Evolutionary conservation across 331 rosid species (phyloP), one percentile per base, ranked within the genome.

Genomic region (Malus hybrid): DNA sequence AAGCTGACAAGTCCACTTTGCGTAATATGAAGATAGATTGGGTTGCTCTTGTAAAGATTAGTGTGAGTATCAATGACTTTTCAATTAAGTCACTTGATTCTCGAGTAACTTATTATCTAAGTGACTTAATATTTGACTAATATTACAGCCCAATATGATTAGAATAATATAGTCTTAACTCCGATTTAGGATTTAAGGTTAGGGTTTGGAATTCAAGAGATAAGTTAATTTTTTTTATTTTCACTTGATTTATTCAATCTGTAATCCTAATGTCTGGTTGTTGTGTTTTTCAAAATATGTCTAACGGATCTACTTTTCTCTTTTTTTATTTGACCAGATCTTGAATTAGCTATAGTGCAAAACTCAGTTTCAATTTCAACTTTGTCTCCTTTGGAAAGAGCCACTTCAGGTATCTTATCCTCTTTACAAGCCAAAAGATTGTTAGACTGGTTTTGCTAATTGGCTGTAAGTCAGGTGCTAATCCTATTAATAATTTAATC

Each of bases 381-480:
- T 18, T 73, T 24, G 10, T 69, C 76, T 64, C 39, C n/a, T 82
- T 79, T 80, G 73, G 44, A 39, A 8, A 39, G 44, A 55, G 6
- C 50, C 78, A 77, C 81, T 67, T 77, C 14, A 77, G 81, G 89
- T 59, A 85, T 85, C 84, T 65, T 56, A 64, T 18, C 65, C 77
- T 67, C 71, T 78, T n/a, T 59, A 24, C 68, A 66, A 66, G 70
- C 42, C 29, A 62, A 16, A 59, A 28, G 59, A 10, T 9, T 33
- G 48, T 7, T 9, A 8, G 44, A 9, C 34, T 31, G 48, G 33
- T n/a, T 70, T 55, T 71, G 55, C 69, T 6, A 31, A 18, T 71
- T 56, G 70, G 36, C 77, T 63, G 69, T 78, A 65, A 73, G 72
- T 76, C 74, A 69, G 69, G 83, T 83, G 81, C 83, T 39, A 75